Base-by-base conservation (phyloP, 345 rosid genomes). In the Populus nigra region DNA sequence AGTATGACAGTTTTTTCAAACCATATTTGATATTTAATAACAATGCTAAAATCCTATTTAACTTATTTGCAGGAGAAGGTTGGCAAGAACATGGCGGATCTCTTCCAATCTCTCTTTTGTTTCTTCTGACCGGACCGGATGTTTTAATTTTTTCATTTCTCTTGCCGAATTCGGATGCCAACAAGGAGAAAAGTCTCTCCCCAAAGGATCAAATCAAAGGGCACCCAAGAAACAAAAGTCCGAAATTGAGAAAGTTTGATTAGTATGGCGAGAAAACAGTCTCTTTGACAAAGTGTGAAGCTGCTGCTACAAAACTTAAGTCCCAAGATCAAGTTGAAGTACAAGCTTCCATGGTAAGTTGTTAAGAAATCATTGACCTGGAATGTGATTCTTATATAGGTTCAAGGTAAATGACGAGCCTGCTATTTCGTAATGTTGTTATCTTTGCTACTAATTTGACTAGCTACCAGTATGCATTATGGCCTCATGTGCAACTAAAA, bases 1-100 rank as follows among this genome's bases (percentile, higher is more conserved):
- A 33, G 36, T 33, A 4, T 4, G 36, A 33, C 36, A 33, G 36
- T 33, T 33, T 0, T 31, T 31, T 31, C 33, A 31, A 31, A 31
- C 33, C 33, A 31, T 33, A 33, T 33, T 33, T 0, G 36, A 33
- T 33, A 33, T 33, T 33, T 33, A 33, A 33, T 33, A 33, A 0
- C 35, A 33, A 33, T 33, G 35, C 35, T 33, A 33, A 33, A 33
- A 33, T 33, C 5, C 35, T 4, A 33, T 4, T 4, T 72, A 79
- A 84, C 72, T 76, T 84, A 61, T 80, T 75, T 85, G 74, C 94
- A 92, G 97, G 86, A 84, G 67, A 76, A 74, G 68, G 78, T 88
- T 75, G 81, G 76, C 76, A 77, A 84, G 87, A 89, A 80, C 67
- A 83, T 75, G 80, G 72, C 69, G 41, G 76, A 76, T 68, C 55